Evolutionary conservation across 257 asterid genomes (phyloP), one percentile per base, ranked within the genome.

Genomic region (Nicotiana undulata): DNA sequence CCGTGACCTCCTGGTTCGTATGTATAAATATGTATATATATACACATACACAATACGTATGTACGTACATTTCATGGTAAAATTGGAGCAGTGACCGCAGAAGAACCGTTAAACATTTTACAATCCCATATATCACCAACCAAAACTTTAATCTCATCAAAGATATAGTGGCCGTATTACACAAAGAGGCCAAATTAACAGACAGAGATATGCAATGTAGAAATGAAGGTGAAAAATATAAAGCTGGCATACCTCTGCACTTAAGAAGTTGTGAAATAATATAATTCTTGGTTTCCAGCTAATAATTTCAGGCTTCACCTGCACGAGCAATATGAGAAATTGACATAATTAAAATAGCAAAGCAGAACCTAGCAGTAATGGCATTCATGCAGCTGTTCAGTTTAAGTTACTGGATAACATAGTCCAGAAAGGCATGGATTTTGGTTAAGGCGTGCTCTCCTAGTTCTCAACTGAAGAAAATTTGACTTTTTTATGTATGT

Each of bases 271-370:
- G 79, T 90, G 97, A 66, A 92, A 90, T 67, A 91, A 78, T 40
- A 92, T 77, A 70, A 93, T 86, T 53, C 98, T 87, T 2, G 98
- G 98, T 55, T 91, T 80, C 98, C 97, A 93, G 91, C 90, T 91
- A 77, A 93, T 53, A 82, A 93, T 82, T 89, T 92, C 98, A 82
- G 98, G 97, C 83, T 86, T 92, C 61, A 93, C 93, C 98, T 93
- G 86, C 82, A 86, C 32, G 83, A 76, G 76, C 37, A 49, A 72
- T 76, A 59, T 29, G 68, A 58, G n/a, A 11, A 55, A 79, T 26
- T 79, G 53, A 49, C 65, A 64, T 44, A 34, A 63, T 63, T 22
- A 60, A 60, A 70, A 68, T 11, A 44, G 24, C 49, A 58, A 44
- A 70, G 58, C 61, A 74, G 78, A 22, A 46, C 26, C 72, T 29